phyloP scores from a whole-genome alignment of 1,139 yeast genomes.

The Pichia sp. region DNA sequence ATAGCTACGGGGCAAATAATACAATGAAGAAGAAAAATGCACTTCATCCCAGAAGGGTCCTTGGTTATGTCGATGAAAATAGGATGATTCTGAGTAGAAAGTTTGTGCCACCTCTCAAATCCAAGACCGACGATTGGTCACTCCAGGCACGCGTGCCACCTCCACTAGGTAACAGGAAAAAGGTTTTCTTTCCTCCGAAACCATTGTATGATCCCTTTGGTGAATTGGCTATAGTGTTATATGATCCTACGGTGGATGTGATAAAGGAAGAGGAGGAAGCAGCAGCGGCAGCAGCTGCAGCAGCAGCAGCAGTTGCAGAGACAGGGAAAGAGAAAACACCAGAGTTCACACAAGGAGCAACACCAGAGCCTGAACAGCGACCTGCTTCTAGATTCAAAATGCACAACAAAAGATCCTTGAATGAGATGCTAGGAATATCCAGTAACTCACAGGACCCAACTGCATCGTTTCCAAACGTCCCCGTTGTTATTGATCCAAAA shows the following conservation, averaged over 20 bases:
- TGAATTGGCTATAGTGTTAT: constrained; percentile 89
- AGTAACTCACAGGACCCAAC: constrained; percentile 42
- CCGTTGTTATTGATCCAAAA: constrained; percentile 93
- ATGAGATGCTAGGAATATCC: constrained; percentile 75
- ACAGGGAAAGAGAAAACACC: constrained; percentile 10
- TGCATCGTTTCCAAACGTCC: constrained; percentile 71
- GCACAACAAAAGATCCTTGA: constrained; percentile 58
- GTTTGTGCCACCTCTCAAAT: constrained; percentile 37
- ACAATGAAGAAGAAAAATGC: constrained; percentile 29
- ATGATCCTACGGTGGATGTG: constrained; percentile 87
- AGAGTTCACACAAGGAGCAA: constrained; percentile 11
- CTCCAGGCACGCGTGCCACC: constrained; percentile 61
- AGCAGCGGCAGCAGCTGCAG: constrained; percentile 20
- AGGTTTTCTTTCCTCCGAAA: constrained; percentile 69
- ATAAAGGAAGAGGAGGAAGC: constrained; percentile 25
- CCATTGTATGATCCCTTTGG: constrained; percentile 92
- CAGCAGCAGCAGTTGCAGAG: constrained; percentile 10
- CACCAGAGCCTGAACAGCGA: constrained; percentile 16
- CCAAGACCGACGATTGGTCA: constrained; percentile 26
- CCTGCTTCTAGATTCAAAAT: constrained; percentile 25
- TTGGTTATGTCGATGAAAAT: constrained; percentile 25
- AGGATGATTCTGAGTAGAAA: constrained; percentile 26
- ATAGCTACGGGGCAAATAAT: constrained; percentile 27
- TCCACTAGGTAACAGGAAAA: constrained; percentile 73
- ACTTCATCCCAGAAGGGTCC: constrained; percentile 28